Percentiles rank a stretch among this genome's conserved stretches.
These are phyloP conservation scores for Fusarium sp. DNA, from an alignment of 2,329 filamentous ascomycete genomes.

Conservation along the genomic window DNA sequence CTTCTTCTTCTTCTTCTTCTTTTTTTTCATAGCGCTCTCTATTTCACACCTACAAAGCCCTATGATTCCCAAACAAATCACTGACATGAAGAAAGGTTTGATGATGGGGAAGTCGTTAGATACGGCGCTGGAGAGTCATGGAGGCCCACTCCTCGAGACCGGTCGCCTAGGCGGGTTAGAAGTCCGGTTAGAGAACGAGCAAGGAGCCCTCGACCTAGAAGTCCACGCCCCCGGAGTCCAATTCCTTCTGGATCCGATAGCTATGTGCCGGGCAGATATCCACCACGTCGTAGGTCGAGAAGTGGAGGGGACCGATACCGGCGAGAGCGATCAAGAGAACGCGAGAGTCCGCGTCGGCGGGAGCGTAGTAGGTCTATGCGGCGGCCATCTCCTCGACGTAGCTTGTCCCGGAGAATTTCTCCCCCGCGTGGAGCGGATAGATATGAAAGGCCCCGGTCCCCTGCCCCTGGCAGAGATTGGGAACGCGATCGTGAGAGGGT, in stretches of 20 bases:
- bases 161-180: conserved; percentile 53
- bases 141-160: conserved; percentile 64
- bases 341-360: conserved; percentile 50
- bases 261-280: conserved; percentile 57
- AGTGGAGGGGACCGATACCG: conserved; percentile 54
- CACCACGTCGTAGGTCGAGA: conserved; percentile 53
- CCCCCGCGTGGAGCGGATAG: conserved; percentile 49
- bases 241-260: conserved; percentile 54
- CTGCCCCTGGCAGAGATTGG: conserved; percentile 50
- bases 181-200: conserved; percentile 46
- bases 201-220: conserved; percentile 52
- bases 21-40: conserved; percentile 6
- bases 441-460: conserved; percentile 52
- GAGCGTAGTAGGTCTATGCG: conserved; percentile 51
- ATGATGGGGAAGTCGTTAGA: conserved; percentile 69
- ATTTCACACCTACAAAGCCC: background rate
- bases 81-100: conserved; percentile 55
- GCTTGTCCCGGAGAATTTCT: conserved; percentile 49
- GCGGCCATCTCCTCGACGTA: conserved; percentile 52
- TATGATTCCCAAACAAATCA: background rate
- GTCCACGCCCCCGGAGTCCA: conserved; percentile 50
- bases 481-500: conserved; percentile 46
- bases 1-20: too few relatives aligned
- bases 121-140: conserved; percentile 71
- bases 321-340: conserved; percentile 53